Percentiles rank a stretch among this genome's conserved stretches.
These are phyloP conservation scores for Fusarium vanettenii DNA, from an alignment of 2,329 filamentous ascomycete genomes.

Conservation along the genomic window DNA sequence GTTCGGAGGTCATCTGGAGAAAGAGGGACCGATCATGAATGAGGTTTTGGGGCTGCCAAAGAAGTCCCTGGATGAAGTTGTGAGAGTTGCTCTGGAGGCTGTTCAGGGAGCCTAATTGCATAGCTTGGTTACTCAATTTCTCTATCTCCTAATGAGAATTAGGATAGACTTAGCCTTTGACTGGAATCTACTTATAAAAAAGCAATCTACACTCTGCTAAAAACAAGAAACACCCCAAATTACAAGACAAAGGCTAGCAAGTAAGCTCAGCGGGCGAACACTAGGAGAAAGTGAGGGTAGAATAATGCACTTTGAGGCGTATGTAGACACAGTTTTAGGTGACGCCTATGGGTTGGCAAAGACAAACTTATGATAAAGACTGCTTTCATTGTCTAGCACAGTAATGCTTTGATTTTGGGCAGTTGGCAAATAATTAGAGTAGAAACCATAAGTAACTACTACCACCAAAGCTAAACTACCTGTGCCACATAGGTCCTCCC, in stretches of 20 bases:
- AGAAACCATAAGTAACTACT: background rate
- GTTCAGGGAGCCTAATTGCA: background rate
- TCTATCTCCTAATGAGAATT: background rate
- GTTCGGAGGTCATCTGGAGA: background rate
- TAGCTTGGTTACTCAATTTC: background rate
- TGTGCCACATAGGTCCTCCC: background rate
- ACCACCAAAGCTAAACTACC: background rate
- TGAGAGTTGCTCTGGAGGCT: background rate
- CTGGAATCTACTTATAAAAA: background rate
- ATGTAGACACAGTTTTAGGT: background rate
- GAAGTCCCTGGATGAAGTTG: background rate
- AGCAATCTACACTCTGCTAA: background rate
- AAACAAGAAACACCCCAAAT: background rate
- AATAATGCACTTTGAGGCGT: background rate
- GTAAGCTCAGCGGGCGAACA: accelerated
- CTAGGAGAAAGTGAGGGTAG: background rate
- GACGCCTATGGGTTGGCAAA: no score
- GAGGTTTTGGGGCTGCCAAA: background rate
- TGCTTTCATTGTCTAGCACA: background rate
- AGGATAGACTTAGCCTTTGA: no score
- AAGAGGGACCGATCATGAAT: background rate
- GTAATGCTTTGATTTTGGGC: background rate
- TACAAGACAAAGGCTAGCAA: background rate
- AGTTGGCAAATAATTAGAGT: background rate
- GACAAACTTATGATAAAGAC: background rate